Conservation (phyloP, 805 yeast genomes). For the Nakazawaea populi region DNA sequence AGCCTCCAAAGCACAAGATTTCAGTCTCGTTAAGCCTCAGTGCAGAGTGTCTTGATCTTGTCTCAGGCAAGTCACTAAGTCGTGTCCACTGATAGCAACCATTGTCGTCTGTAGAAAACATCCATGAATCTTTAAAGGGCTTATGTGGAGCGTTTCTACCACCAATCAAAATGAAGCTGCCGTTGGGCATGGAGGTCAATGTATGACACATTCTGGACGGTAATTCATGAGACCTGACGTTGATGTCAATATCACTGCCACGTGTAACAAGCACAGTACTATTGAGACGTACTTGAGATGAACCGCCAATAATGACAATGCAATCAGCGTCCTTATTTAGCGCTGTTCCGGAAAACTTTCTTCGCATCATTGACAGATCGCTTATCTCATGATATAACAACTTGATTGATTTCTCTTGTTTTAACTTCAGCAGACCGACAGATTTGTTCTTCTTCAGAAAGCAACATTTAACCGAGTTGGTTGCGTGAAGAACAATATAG, state of each 20-base stretch:
- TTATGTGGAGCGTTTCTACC: slow-evolving; percentile 62
- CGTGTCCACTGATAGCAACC: slow-evolving; percentile 32
- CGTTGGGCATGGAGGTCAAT: slow-evolving; percentile 26
- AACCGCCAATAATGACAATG: slow-evolving; percentile 32
- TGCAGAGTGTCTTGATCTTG: slow-evolving; percentile 48
- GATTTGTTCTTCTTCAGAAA: background rate
- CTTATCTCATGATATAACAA: slow-evolving; percentile 3
- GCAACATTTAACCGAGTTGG: slow-evolving; percentile 25
- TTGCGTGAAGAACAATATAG: slow-evolving; percentile 62
- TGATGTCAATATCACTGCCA: slow-evolving; percentile 7
- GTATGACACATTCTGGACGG: slow-evolving; percentile 56
- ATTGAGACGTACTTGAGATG: slow-evolving; percentile 29
- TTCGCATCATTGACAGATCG: slow-evolving; percentile 14
- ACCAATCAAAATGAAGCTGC: slow-evolving; percentile 42
- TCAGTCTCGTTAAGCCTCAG: slow-evolving; percentile 21
- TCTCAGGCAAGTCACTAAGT: slow-evolving; percentile 30
- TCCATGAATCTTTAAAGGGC: slow-evolving; percentile 39
- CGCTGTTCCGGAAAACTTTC: slow-evolving; percentile 35
- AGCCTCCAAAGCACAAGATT: slow-evolving; percentile 50
- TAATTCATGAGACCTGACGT: slow-evolving; percentile 12
- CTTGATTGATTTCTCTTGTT: slow-evolving; percentile 2
- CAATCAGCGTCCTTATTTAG: slow-evolving; percentile 9
- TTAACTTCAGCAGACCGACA: background rate
- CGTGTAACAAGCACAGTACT: slow-evolving; percentile 9
- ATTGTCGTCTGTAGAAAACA: slow-evolving; percentile 16